Conservation (phyloP, 1,284 basidiomycete species). For the Cutaneotrichosporon mucoides region DNA sequence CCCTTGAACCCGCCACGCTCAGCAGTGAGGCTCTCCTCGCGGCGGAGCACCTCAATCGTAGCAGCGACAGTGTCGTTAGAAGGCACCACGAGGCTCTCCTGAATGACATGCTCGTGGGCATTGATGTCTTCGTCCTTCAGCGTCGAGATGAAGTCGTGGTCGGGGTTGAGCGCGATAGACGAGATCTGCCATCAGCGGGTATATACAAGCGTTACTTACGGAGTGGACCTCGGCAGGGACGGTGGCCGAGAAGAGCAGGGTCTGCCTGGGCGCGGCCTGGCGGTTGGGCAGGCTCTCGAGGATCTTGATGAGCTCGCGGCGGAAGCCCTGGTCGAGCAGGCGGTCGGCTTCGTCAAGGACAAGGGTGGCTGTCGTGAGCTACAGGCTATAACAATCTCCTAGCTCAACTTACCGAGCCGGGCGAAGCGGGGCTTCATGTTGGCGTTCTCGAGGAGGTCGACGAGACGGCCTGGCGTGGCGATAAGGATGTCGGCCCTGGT, state of each 20-base stretch:
- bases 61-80: conserved; percentile 54
- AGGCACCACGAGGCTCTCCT: conserved; percentile 54
- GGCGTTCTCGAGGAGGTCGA: conserved; percentile 51
- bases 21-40: conserved; percentile 35
- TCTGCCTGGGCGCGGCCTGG: conserved; percentile 40
- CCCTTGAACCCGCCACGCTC: conserved; percentile 41
- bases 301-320: conserved; percentile 39
- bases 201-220: conserved; percentile 12
- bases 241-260: conserved; percentile 54
- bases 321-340: conserved; percentile 49
- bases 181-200: conserved; percentile 47
- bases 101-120: conserved; percentile 64
- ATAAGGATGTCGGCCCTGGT: conserved; percentile 49
- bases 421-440: conserved; percentile 37
- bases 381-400: too few species aligned
- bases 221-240: conserved; percentile 49
- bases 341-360: conserved; percentile 55
- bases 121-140: conserved; percentile 60
- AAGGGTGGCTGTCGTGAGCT: conserved; percentile 35
- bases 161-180: conserved; percentile 51
- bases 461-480: conserved; percentile 53
- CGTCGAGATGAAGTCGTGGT: conserved; percentile 62
- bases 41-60: conserved; percentile 43
- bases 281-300: conserved; percentile 43
- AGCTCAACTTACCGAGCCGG: conserved; percentile 22